Evolutionary conservation across 768 basidiomycete species (phyloP).

Genomic region (Gloeostereum incarnatum): DNA sequence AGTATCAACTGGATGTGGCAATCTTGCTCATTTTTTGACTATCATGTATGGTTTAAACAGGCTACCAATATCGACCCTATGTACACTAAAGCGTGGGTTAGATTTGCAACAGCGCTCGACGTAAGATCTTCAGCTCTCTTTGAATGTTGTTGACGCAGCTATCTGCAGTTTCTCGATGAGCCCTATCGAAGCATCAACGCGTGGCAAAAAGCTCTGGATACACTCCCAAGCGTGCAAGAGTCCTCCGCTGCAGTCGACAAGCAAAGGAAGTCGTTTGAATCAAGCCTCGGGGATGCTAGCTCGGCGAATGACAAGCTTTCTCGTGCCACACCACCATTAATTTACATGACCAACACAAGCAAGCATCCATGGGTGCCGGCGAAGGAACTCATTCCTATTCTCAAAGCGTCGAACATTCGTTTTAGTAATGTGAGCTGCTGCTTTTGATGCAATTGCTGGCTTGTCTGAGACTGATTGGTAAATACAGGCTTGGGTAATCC

Average conservation of each 20-base stretch:
- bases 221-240: neutral
- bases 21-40: no score
- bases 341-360: neutral
- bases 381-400: neutral
- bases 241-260: neutral
- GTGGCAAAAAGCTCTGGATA: neutral
- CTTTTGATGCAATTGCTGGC: neutral
- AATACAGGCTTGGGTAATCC: neutral
- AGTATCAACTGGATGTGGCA: no score
- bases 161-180: neutral
- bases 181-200: neutral
- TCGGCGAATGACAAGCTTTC: neutral
- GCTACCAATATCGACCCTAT: conserved; percentile 16
- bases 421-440: neutral
- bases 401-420: neutral
- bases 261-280: neutral
- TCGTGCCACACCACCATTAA: neutral
- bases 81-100: conserved; percentile 17
- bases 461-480: neutral
- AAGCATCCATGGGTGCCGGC: neutral
- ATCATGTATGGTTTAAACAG: no score
- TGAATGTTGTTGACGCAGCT: neutral
- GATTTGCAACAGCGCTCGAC: conserved; percentile 14
- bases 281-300: neutral
- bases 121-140: conserved; percentile 3